Conservation (phyloP, 1,139 yeast species). For the Maudiozyma humilis region DNA sequence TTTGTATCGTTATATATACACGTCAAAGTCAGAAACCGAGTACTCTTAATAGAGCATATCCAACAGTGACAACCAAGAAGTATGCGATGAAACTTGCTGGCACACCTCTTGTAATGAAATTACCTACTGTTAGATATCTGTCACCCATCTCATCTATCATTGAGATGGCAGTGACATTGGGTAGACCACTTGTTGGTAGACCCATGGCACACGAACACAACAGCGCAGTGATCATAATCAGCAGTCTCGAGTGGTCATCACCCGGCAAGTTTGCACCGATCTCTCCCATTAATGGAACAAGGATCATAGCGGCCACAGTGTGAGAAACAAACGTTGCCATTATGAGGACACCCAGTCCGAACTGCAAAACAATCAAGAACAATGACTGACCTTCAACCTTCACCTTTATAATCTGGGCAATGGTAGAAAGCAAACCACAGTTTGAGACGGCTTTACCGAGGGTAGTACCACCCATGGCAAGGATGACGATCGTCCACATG, state of each 20-base stretch:
- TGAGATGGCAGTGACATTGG: constrained; percentile 90
- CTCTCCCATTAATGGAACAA: constrained; percentile 79
- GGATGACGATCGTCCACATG: constrained; percentile 85
- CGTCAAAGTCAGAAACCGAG: constrained; percentile 43
- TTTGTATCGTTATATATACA: too few species aligned
- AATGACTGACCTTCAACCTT: constrained; percentile 54
- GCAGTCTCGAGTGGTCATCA: constrained; percentile 40
- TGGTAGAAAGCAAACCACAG: constrained; percentile 72
- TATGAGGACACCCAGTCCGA: constrained; percentile 68
- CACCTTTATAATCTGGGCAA: constrained; percentile 60
- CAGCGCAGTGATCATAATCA: constrained; percentile 78
- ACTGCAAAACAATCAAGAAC: constrained; percentile 61
- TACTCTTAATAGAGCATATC: constrained; percentile 62
- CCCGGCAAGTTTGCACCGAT: constrained; percentile 65
- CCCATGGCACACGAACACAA: constrained; percentile 93
- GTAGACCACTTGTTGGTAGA: constrained; percentile 92
- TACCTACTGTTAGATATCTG: constrained; percentile 72
- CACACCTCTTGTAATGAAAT: constrained; percentile 79
- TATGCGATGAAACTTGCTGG: constrained; percentile 75
- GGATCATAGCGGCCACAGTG: constrained; percentile 89
- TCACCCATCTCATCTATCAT: constrained; percentile 85
- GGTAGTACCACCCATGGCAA: constrained; percentile 96
- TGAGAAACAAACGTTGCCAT: constrained; percentile 93
- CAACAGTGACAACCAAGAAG: constrained; percentile 62
- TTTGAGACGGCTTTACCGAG: constrained; percentile 86